A percentile compares a stretch with the other conserved stretches of the same genome.
phyloP scores from a whole-genome alignment of 2,329 filamentous ascomycete genomes.

The Epichloe sp. region DNA sequence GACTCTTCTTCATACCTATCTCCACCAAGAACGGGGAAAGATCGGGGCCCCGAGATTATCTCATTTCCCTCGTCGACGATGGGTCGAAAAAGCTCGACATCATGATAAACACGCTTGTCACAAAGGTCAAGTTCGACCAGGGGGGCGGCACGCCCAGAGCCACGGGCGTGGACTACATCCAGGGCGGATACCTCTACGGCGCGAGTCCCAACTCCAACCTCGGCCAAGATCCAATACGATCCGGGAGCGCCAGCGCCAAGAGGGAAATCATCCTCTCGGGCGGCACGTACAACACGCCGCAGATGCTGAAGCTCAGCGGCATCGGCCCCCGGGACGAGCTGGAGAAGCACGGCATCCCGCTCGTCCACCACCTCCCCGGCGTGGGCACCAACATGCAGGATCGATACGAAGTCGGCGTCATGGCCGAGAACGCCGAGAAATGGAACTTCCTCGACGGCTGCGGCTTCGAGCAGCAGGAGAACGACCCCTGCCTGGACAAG shows the following conservation, averaged over 20 bases:
- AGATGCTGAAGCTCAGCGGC: constrained; percentile 32
- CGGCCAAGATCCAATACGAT: no score
- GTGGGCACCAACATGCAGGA: constrained; percentile 41
- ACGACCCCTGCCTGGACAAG: constrained; percentile 22
- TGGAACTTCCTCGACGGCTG: constrained; percentile 11
- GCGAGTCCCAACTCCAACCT: constrained; percentile 17
- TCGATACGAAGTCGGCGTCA: constrained; percentile 15
- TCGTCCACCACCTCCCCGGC: constrained; percentile 43
- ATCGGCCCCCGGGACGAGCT: constrained; percentile 28
- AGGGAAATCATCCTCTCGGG: constrained; percentile 35
- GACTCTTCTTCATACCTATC: no score
- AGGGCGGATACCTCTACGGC: no score
- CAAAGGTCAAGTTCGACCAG: no score
- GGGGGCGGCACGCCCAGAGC: no score
- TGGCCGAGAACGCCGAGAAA: constrained; percentile 5
- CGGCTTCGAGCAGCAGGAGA: constrained; percentile 12
- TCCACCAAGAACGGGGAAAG: no score
- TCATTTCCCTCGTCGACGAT: no score
- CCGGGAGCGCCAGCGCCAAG: constrained; percentile 16
- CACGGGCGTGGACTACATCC: no score
- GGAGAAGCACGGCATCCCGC: constrained; percentile 29
- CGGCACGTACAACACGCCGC: constrained; percentile 32
- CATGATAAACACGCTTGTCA: no score
- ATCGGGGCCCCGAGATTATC: no score
- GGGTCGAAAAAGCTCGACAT: no score